Conservation (phyloP, 352 stramenopile species). For the Globisporangium canariense region DNA sequence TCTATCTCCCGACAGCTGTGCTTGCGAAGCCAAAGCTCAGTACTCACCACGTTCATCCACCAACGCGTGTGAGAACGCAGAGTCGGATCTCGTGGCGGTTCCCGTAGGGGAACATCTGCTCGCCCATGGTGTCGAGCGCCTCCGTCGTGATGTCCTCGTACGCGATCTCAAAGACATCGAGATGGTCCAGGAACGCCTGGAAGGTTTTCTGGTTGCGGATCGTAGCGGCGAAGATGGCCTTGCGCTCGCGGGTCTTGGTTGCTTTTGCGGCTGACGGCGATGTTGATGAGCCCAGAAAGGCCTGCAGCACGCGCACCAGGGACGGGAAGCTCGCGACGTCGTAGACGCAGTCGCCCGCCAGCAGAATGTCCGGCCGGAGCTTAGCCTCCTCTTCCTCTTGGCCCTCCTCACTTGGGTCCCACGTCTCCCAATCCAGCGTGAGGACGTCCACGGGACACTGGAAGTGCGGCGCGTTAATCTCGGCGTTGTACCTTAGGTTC, state of each 20-base stretch:
- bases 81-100: conserved; percentile 72
- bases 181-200: conserved; percentile 62
- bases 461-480: conserved; percentile 56
- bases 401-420: conserved; percentile 32
- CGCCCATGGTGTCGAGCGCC: conserved; percentile 37
- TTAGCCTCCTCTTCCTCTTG: conserved; percentile 15
- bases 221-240: conserved; percentile 74
- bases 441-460: conserved; percentile 52
- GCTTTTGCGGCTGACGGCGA: not conserved
- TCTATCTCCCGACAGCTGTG: too few relatives aligned
- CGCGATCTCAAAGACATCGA: conserved; percentile 45
- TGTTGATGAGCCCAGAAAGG: conserved; percentile 33
- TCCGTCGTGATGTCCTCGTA: conserved; percentile 63
- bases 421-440: conserved; percentile 70
- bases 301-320: conserved; percentile 52
- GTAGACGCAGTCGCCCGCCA: conserved; percentile 79
- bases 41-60: too few relatives aligned
- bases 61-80: conserved; percentile 24
- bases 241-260: conserved; percentile 17
- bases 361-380: conserved; percentile 41
- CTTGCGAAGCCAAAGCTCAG: too few relatives aligned
- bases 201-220: conserved; percentile 79
- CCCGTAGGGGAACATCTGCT: conserved; percentile 48
- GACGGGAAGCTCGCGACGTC: conserved; percentile 59
- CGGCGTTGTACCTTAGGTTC: conserved; percentile 79